A percentile compares a stretch with the other conserved stretches of the same genome.
Evolutionary conservation across 495 filamentous ascomycete genomes (phyloP).

Genomic region (Pyrenula aspistea): DNA sequence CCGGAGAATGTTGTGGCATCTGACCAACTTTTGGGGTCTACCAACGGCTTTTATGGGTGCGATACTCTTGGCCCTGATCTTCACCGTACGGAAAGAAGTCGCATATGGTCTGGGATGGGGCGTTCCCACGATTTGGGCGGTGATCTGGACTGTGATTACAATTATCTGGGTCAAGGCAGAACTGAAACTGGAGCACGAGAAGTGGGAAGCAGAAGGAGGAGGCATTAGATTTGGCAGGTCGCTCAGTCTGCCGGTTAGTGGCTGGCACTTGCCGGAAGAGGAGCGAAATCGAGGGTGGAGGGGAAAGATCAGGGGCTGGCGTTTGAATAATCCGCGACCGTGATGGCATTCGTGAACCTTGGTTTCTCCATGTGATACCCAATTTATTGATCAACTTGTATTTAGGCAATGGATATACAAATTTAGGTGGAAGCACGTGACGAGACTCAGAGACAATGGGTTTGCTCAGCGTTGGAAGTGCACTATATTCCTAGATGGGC

Average conservation of each 20-base stretch:
- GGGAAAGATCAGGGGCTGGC: background rate
- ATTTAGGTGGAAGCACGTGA: too few species aligned
- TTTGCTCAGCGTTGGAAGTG: too few species aligned
- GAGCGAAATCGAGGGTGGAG: background rate
- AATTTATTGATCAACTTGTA: too few species aligned
- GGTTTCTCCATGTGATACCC: too few species aligned
- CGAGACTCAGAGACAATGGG: too few species aligned
- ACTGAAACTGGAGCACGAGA: constrained; percentile 48
- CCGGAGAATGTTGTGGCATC: constrained; percentile 54
- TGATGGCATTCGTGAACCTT: too few species aligned
- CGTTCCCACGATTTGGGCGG: constrained; percentile 57
- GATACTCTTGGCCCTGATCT: constrained; percentile 47
- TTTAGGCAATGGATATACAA: too few species aligned
- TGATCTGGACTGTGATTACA: constrained; percentile 54
- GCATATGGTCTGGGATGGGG: constrained; percentile 67
- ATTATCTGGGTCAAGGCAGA: constrained; percentile 54
- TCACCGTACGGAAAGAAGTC: constrained; percentile 45
- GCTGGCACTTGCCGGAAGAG: background rate
- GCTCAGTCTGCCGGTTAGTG: background rate
- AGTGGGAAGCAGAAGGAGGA: constrained; percentile 33
- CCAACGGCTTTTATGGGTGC: constrained; percentile 42
- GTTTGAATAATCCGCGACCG: background rate
- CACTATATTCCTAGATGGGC: too few species aligned
- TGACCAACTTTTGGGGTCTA: constrained; percentile 70
- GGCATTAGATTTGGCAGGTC: background rate